Evolutionary conservation across 1,139 yeast species (phyloP), one percentile per base, ranked within the genome.

Genomic region (Suhomyces panamericanus): DNA sequence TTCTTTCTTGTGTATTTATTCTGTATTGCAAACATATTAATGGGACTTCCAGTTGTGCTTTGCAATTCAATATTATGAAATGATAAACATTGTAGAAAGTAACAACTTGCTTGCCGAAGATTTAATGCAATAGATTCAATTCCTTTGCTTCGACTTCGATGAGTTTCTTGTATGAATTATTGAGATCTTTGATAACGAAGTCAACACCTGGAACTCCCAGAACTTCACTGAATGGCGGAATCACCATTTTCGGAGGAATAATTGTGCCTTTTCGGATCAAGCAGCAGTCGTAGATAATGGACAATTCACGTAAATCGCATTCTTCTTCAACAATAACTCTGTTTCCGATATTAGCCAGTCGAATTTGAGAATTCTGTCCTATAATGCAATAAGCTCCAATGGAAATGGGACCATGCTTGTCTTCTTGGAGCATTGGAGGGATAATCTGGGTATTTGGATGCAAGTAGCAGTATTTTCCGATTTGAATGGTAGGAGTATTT

Each of bases 271-370:
- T 67, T 14, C 73, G 72, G 2, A 86, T 67, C 10, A 79, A 57
- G 32, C 83, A 83, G 53, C 87, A 81, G 54, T 85, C 90, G 51
- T 81, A 79, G 28, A 86, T 65, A n/a, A 81, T 72, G 6, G 77
- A 67, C 42, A 73, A 64, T 47, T 71, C 67, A 9, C 78, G 69
- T 20, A 78, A 50, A 0, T 47, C 40, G 47, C 79, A 75, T 32
- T 66, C 51, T 0, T 56, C 51, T 24, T 77, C 90, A 5, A 86
- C 66, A 9, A 67, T 51, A 27, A 85, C 86, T 42, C 86, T 61
- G 48, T 69, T 73, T 0, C 91, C 93, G 12, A 86, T 73, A 37
- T 65, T 69, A 2, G 77, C 78, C 62, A 75, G 73, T 16, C 69
- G 62, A 1, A 84, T 55, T 5, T 43, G 48, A 8, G 77, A 56